Percentiles rank a stretch among this genome's conserved stretches.
phyloP scores from a whole-genome alignment of 2,329 filamentous ascomycete species.

The Emmonsiellopsis sp. region DNA sequence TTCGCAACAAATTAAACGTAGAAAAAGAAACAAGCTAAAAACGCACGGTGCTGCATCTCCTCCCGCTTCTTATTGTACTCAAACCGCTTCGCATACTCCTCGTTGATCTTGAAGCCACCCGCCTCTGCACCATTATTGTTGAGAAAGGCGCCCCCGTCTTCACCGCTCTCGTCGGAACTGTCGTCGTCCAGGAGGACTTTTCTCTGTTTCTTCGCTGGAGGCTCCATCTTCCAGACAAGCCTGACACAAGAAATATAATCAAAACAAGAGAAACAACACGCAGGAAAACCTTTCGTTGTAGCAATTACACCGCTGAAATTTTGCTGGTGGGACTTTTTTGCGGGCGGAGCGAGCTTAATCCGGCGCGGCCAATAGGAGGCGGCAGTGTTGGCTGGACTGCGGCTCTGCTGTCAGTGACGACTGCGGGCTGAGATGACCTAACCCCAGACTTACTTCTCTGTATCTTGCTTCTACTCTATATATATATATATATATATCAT shows the following conservation, averaged over 20 bases:
- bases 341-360: neutral
- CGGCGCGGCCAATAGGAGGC: constrained; percentile 9
- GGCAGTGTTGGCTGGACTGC: neutral
- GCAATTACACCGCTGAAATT: neutral
- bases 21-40: neutral
- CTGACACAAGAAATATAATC: neutral
- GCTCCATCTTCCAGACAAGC: constrained; percentile 26
- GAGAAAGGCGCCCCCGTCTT: constrained; percentile 31
- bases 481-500: neutral
- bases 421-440: neutral
- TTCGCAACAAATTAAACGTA: neutral
- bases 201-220: constrained; percentile 32
- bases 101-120: constrained; percentile 66
- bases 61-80: constrained; percentile 97
- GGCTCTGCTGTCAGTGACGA: neutral
- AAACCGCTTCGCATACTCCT: constrained; percentile 79
- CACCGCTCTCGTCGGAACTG: constrained; percentile 29
- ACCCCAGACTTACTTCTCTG: neutral
- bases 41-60: constrained; percentile 54
- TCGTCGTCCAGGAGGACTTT: constrained; percentile 33
- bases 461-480: neutral
- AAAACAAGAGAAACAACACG: no score
- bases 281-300: neutral
- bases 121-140: constrained; percentile 21
- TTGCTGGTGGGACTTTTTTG: constrained; percentile 2